These are phyloP conservation scores for Rubia tinctorum DNA, from an alignment of 305 asterid genomes.

Conservation along the genomic window DNA sequence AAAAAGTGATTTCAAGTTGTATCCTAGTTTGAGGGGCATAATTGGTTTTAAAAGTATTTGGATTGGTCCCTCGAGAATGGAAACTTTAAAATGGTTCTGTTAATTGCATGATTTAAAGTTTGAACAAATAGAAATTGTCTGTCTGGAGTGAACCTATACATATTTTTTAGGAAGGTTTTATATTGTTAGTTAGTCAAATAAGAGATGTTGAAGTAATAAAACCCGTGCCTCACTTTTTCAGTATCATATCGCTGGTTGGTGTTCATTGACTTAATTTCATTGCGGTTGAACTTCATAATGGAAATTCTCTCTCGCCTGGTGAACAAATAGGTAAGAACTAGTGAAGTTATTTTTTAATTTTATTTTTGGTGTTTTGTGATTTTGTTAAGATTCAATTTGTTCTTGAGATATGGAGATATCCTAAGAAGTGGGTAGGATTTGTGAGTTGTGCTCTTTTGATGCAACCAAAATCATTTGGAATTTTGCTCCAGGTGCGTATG, in stretches of 20 bases:
- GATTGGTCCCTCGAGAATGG: background rate
- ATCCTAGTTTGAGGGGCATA: background rate
- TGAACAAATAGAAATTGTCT: background rate
- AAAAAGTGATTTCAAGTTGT: no score
- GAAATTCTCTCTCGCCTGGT: slow-evolving; percentile 95
- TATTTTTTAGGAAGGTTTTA: background rate
- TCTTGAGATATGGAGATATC: slow-evolving; percentile 90
- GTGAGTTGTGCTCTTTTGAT: slow-evolving; percentile 89
- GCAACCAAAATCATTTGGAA: slow-evolving; percentile 82
- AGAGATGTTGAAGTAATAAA: background rate
- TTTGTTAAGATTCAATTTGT: slow-evolving; percentile 19
- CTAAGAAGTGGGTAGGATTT: slow-evolving; percentile 97
- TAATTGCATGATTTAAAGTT: background rate
- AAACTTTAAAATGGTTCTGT: background rate
- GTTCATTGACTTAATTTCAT: slow-evolving; percentile 7
- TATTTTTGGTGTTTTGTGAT: slow-evolving; percentile 1
- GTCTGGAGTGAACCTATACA: background rate
- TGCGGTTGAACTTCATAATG: slow-evolving; percentile 91
- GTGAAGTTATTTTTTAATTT: background rate
- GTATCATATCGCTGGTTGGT: slow-evolving; percentile 1
- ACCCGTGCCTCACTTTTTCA: background rate
- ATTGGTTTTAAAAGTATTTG: background rate
- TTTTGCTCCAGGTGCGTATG: slow-evolving; percentile 82
- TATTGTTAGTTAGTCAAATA: background rate
- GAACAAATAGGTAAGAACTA: slow-evolving; percentile 73